These are phyloP conservation scores for bread wheat (Triticum aestivum) DNA, from an alignment of 176 grass and related monocot species.

Conservation along the genomic window DNA sequence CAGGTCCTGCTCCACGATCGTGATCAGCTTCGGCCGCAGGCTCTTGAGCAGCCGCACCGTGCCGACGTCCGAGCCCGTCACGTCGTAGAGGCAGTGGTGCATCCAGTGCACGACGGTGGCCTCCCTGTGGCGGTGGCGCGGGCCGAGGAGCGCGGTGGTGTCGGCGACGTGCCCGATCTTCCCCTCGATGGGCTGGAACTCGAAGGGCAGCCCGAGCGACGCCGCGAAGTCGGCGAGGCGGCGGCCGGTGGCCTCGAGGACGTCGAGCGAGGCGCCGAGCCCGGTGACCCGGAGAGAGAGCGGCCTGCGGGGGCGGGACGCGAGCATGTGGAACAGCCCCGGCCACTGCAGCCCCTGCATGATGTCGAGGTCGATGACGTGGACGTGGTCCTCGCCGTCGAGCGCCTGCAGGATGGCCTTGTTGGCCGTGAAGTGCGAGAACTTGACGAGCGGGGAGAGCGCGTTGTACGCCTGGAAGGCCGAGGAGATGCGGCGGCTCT, in stretches of 20 bases:
- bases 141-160: slow-evolving; percentile 30
- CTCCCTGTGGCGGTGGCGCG: slow-evolving; percentile 41
- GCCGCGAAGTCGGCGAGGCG: slow-evolving; percentile 76
- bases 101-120: slow-evolving; percentile 92
- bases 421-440: slow-evolving; percentile 97
- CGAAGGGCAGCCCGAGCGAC: slow-evolving; percentile 62
- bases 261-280: slow-evolving; percentile 72
- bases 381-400: slow-evolving; percentile 59
- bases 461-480: slow-evolving; percentile 83
- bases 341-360: slow-evolving; percentile 98
- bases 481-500: slow-evolving; percentile 48
- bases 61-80: slow-evolving; percentile 72
- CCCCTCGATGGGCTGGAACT: slow-evolving; percentile 72
- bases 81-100: slow-evolving; percentile 91
- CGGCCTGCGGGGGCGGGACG: slow-evolving; percentile 51
- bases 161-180: slow-evolving; percentile 73
- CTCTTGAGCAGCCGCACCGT: slow-evolving; percentile 55
- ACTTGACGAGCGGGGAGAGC: slow-evolving; percentile 84
- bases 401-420: slow-evolving; percentile 87
- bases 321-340: slow-evolving; percentile 85
- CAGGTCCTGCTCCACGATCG: slow-evolving; percentile 92
- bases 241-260: slow-evolving; percentile 69
- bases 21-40: slow-evolving; percentile 73
- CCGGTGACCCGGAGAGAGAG: slow-evolving; percentile 77
- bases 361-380: slow-evolving; percentile 87